phyloP scores from a whole-genome alignment of 2,329 filamentous ascomycete species.

The Alternaria novae-zelandiae region DNA sequence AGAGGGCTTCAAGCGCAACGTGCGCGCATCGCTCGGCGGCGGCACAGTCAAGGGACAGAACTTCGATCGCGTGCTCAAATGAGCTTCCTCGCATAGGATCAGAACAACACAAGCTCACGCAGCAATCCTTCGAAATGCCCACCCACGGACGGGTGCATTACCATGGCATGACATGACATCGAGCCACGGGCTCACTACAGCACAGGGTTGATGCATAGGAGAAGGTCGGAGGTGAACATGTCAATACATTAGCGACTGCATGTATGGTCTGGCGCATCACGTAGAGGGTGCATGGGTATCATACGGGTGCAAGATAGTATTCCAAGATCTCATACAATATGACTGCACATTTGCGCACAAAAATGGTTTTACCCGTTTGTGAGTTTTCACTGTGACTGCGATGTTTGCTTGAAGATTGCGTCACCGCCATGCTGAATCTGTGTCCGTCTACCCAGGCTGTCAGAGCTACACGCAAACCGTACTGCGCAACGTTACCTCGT shows the following conservation, averaged over 20 bases:
- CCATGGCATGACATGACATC: not conserved
- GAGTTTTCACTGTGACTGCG: not conserved
- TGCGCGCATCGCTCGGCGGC: constrained; percentile 81
- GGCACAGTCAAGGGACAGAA: constrained; percentile 73
- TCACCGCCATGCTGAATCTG: not conserved
- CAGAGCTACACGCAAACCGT: not conserved
- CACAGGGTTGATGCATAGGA: not conserved
- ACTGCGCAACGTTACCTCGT: not conserved
- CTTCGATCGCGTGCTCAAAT: constrained; percentile 82
- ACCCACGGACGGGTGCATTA: not conserved
- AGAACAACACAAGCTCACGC: not conserved
- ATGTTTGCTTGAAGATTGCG: not conserved
- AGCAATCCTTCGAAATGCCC: not conserved
- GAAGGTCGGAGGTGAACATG: not conserved
- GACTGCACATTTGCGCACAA: not conserved
- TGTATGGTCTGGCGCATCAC: constrained; percentile 26
- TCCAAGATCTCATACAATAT: constrained; percentile 10
- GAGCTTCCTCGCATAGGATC: constrained; percentile 24
- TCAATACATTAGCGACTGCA: constrained; percentile 32
- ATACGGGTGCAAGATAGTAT: constrained; percentile 20
- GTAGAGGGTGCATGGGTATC: constrained; percentile 35
- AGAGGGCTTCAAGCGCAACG: constrained; percentile 91
- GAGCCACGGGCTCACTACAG: not conserved
- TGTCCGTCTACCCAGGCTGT: not conserved
- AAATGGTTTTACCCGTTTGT: not conserved